Evolutionary conservation across 352 stramenopile species (phyloP), one percentile per base, ranked within the genome.

Genomic region (Globisporangium cylindrosporum): DNA sequence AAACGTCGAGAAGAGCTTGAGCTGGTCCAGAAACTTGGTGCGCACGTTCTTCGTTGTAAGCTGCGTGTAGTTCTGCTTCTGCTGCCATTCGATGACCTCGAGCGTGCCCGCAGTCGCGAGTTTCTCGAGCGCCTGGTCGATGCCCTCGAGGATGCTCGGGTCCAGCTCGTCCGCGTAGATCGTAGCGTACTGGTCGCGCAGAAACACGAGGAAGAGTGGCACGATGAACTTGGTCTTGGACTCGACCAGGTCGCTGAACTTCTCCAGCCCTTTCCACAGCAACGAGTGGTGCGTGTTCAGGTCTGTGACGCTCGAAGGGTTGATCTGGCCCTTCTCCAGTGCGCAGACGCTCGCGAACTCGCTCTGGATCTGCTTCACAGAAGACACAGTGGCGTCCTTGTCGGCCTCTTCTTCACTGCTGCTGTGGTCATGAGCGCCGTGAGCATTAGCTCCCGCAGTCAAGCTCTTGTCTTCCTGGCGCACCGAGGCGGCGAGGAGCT

Each of bases 151-250:
- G 25, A 82, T 76, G 1, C 72, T 66, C 2, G 63, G 43, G 14
- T 83, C 73, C n/a, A 95, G 58, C 53, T 95, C 89, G 58, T 95
- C 85, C 15, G 74, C 77, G 77, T 92, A 95, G 66, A 97, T 84
- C 9, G 55, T 10, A 3, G 72, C 69, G 70, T 95, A 97, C 70
- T 97, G 88, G 59, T 97, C 86, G 7, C 86, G 80, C 38, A 95
- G 68, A 55, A 94, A 97, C 0, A 79, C 74, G 4, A 93, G 68
- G 65, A 96, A 95, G n/a, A 97, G 75, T 22, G 88, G 88, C 10
- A 95, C 87, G 61, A 97, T 73, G 56, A 95, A 94, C 58, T 89
- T 95, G 24, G 88, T 95, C 72, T 94, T 95, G 20, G 78, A 77
- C 70, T 97, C 88, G 9, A 93, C 78, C 5, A 90, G 69, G 27